Conservation (phyloP, 306 rosid genomes). For the Cicer yamashitae region DNA sequence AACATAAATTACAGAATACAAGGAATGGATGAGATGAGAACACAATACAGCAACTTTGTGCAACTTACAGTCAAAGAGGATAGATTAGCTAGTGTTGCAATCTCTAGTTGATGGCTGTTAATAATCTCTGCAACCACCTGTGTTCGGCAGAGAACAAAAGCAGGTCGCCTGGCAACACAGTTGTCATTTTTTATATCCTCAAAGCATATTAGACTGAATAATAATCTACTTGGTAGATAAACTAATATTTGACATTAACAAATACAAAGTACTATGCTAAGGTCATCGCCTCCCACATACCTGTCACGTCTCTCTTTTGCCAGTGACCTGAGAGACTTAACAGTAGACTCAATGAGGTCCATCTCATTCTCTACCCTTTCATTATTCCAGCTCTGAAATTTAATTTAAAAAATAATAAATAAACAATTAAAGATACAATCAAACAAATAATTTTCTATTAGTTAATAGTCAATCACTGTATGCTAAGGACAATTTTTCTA, state of each 20-base stretch:
- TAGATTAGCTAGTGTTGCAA: constrained; percentile 76
- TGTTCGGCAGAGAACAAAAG: constrained; percentile 53
- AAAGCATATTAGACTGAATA: constrained; percentile 33
- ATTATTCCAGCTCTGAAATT: constrained; percentile 77
- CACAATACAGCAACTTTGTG: constrained; percentile 22
- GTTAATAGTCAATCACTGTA: background rate
- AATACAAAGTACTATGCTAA: constrained; percentile 4
- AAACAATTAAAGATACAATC: background rate
- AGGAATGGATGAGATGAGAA: constrained; percentile 24
- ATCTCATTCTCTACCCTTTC: constrained; percentile 72
- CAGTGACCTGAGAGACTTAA: constrained; percentile 82
- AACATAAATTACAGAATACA: background rate
- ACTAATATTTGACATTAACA: constrained; percentile 29
- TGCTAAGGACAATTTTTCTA: background rate
- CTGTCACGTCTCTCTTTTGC: constrained; percentile 94
- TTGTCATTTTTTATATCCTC: constrained; percentile 24
- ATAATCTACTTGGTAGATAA: constrained; percentile 15
- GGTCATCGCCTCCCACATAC: constrained; percentile 48
- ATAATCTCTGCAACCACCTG: constrained; percentile 44
- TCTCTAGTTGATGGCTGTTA: constrained; percentile 59
- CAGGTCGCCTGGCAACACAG: constrained; percentile 50
- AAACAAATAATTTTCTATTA: constrained; percentile 11
- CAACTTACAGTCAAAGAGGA: constrained; percentile 69
- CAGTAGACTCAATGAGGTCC: constrained; percentile 73
- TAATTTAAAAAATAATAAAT: background rate